Percentiles rank a stretch among this genome's conserved stretches.
phyloP scores from a whole-genome alignment of 73 alveolate genomes.

The Uronychia binucleata region DNA sequence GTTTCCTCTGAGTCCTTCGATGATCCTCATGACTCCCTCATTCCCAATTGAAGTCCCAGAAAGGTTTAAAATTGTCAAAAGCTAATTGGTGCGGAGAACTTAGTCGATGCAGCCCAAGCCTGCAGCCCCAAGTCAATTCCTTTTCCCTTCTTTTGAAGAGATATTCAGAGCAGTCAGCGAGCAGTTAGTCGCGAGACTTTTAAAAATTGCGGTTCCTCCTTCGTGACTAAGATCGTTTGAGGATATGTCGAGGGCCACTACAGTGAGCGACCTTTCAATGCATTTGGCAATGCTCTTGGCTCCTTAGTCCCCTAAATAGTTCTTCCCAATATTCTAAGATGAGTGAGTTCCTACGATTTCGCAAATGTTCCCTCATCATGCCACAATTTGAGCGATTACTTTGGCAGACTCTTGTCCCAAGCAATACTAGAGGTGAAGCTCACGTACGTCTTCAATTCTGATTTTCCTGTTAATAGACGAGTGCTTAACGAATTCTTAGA shows the following conservation, averaged over 20 bases:
- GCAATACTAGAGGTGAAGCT: too few species aligned
- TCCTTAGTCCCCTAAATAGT: too few species aligned
- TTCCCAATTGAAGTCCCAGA: not conserved
- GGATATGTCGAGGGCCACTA: slow-evolving; percentile 34
- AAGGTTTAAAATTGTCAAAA: not conserved
- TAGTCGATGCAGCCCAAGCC: not conserved
- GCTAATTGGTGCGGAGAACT: not conserved
- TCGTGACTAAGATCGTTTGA: slow-evolving; percentile 46
- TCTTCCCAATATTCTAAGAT: too few species aligned
- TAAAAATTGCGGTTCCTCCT: slow-evolving; percentile 26
- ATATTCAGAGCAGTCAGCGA: slow-evolving; percentile 18
- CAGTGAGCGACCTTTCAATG: not conserved
- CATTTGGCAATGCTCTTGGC: too few species aligned
- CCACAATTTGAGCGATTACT: too few species aligned
- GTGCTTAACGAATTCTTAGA: too few species aligned
- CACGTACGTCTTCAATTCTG: too few species aligned
- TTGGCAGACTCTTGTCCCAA: too few species aligned
- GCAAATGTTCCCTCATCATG: too few species aligned
- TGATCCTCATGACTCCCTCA: not conserved
- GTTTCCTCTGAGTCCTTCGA: not conserved
- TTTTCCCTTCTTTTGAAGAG: slow-evolving; percentile 49
- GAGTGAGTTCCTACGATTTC: too few species aligned
- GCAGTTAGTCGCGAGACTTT: slow-evolving; percentile 8
- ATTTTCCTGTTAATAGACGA: too few species aligned
- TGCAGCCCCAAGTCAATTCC: slow-evolving; percentile 52